Evolutionary conservation across 2,329 filamentous ascomycete genomes (phyloP), one percentile per base, ranked within the genome.

Genomic region (Alternaria dauci): DNA sequence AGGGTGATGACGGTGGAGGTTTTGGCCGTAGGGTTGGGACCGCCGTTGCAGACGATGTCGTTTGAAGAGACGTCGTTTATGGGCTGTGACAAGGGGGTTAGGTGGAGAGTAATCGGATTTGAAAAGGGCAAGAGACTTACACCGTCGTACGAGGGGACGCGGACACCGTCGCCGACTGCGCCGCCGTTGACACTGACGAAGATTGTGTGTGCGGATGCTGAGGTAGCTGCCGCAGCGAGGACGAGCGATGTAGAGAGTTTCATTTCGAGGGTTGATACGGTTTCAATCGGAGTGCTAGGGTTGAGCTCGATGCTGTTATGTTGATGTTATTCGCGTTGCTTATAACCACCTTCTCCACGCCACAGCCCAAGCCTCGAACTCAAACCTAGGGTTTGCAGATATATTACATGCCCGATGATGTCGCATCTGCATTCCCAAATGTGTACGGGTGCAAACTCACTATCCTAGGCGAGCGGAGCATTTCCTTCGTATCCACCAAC

Each of bases 1-100:
- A 77, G 83, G 5, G 73, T 76, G 58, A 80, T 77, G 56, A 79
- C 70, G 28, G 78, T 79, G 42, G 58, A 68, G 42, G 69, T 74
- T 32, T 62, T 59, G 20, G 61, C 41, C 2, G 70, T 72, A 16
- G 84, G 83, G 76, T 87, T 87, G 5, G 85, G 83, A 2, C 81
- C 80, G 12, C 86, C 85, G 70, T 88, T 88, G 80, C 86, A 88
- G 34, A 83, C 86, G 25, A 89, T 77, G 59, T 84, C 81, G 70
- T 83, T 80, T 51, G 82, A 83, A 18, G 80, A 81, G 14, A 88
- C 86, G 67, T 88, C 83, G 20, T 78, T 80, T 72, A 87, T 83
- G 55, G 85, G 86, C 68, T 66, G 80, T 11, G 9, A 26, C 8
- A 26, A 14, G 1, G 25, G 28, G 5, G 2, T 39, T 38, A 32